phyloP scores from a whole-genome alignment of 495 filamentous ascomycete genomes.

The Immersiella caudata region DNA sequence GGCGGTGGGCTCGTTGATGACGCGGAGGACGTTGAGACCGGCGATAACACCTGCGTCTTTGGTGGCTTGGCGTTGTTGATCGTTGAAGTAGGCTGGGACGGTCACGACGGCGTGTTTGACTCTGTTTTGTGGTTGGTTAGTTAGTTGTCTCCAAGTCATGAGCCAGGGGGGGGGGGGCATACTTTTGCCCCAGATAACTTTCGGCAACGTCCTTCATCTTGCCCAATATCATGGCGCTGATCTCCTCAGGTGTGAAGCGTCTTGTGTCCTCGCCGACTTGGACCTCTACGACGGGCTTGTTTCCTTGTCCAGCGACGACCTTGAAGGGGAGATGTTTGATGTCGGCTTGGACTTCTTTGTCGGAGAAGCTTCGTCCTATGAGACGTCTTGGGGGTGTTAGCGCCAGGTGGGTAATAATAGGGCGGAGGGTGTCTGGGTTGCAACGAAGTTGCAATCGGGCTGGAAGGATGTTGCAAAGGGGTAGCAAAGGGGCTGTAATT shows the following conservation, averaged over 20 bases:
- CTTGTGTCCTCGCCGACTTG: slow-evolving; percentile 67
- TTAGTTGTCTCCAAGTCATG: neutral
- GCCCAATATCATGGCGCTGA: slow-evolving; percentile 79
- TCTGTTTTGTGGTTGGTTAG: slow-evolving; percentile 19
- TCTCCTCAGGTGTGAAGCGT: slow-evolving; percentile 78
- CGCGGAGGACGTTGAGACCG: slow-evolving; percentile 88
- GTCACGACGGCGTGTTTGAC: slow-evolving; percentile 94
- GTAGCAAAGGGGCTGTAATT: neutral
- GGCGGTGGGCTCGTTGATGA: slow-evolving; percentile 88
- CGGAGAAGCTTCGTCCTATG: slow-evolving; percentile 81
- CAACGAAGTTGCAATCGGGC: neutral
- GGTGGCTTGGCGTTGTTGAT: slow-evolving; percentile 91
- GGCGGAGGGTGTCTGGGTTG: neutral
- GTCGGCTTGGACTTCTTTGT: slow-evolving; percentile 78
- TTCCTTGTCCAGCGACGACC: slow-evolving; percentile 67
- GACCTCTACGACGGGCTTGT: slow-evolving; percentile 76
- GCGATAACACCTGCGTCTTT: slow-evolving; percentile 92
- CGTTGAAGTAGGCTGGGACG: slow-evolving; percentile 96
- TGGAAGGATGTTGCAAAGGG: no score
- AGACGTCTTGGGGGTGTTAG: slow-evolving; percentile 61
- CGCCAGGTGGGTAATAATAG: neutral
- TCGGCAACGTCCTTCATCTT: slow-evolving; percentile 98
- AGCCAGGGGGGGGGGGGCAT: neutral
- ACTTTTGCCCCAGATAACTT: slow-evolving; percentile 78
- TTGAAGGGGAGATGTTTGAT: slow-evolving; percentile 87